phyloP scores from a whole-genome alignment of 371 early-diverging fungal species.

The Batkoa obscura region DNA sequence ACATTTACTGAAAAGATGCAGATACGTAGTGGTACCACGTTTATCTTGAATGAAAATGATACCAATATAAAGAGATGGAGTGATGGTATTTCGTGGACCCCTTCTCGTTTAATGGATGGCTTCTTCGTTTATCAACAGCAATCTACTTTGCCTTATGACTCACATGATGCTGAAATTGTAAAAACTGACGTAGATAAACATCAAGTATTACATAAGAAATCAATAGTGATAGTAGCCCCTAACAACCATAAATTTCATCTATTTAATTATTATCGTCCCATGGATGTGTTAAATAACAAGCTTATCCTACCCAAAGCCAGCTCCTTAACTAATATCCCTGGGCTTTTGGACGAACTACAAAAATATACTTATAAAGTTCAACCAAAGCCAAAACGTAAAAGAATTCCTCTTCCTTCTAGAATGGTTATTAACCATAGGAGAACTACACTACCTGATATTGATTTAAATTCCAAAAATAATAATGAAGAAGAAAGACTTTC shows the following conservation, averaged over 20 bases:
- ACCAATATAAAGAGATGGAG: conserved; percentile 42
- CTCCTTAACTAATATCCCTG: too few relatives aligned
- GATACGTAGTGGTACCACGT: background rate
- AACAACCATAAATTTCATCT: background rate
- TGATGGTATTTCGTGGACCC: conserved; percentile 69
- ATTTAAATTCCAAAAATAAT: too few relatives aligned
- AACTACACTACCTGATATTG: too few relatives aligned
- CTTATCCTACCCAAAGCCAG: too few relatives aligned
- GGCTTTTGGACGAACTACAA: too few relatives aligned
- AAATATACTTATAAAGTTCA: too few relatives aligned
- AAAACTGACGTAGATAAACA: too few relatives aligned
- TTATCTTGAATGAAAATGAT: background rate
- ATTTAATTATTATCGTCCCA: background rate
- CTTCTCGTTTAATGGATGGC: conserved; percentile 55
- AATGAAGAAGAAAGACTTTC: too few relatives aligned
- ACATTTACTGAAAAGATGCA: background rate
- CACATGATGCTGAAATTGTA: background rate
- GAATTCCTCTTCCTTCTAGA: too few relatives aligned
- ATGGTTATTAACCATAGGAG: too few relatives aligned
- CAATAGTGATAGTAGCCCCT: background rate
- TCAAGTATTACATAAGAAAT: background rate
- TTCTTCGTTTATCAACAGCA: conserved; percentile 41
- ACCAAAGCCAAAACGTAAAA: too few relatives aligned
- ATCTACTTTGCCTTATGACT: background rate
- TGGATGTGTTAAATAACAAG: too few relatives aligned